Evolutionary conservation across 495 filamentous ascomycete species (phyloP), one percentile per base, ranked within the genome.

Genomic region (Penicillium tannophilum): DNA sequence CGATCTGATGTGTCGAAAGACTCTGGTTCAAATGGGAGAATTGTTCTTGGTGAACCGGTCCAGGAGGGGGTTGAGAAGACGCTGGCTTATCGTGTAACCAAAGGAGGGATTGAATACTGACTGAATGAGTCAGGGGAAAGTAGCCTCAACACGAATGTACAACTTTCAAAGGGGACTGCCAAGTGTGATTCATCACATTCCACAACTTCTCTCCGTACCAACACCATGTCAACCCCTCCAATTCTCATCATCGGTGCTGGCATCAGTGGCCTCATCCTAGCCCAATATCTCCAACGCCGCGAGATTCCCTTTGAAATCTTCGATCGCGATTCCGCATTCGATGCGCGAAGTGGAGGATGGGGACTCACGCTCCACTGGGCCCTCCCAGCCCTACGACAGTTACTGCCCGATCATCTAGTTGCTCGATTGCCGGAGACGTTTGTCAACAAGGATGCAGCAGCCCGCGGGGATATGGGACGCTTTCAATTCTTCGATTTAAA

Each of bases 281-380:
- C 84, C 4, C 85, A 88, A 59, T 77, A 76, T 36, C 79, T 87
- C 33, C 76, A 77, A 51, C 78, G 77, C 45, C 61, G 62, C n/a
- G 48, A 56, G 16, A 65, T 82, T n/a, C 63, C 75, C 0, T 83
- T 79, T 62, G 60, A 70, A 20, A 74, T 87, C 20, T 87, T 79
- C 63, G 85, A 88, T 52, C 76, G 81, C 4, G 84, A 87, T 61
- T 56, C 68, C 3, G 62, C 69, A 10, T 61, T 76, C 23, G 64
- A 70, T 12, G 66, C 75, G 12, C 76, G 84, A 5, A 72, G 64
- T 6, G 74, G 74, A 30, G 84, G 85, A 41, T 87, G 84, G 84
- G 84, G 80, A 5, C 68, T 87, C 11, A 86, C 85, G 0, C 74
- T 87, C 53, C 82, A 86, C 65, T 85, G 81, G 82, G 76, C 78